These are phyloP conservation scores for Mucor piriformis DNA, from an alignment of 371 early-diverging fungal genomes.

Conservation along the genomic window DNA sequence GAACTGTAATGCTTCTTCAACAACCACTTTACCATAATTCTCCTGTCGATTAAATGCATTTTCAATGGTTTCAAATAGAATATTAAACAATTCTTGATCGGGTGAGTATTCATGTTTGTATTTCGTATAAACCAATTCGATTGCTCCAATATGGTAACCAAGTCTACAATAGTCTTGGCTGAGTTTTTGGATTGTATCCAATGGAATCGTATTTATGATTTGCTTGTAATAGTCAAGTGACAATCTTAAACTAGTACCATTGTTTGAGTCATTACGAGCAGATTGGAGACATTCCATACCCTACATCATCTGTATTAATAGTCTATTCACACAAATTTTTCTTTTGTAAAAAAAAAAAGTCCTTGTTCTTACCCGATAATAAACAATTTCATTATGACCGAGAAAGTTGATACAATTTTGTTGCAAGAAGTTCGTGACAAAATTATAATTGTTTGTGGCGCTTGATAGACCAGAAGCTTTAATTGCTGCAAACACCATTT, in stretches of 20 bases:
- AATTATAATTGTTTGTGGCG: neutral
- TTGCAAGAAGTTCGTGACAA: constrained; percentile 8
- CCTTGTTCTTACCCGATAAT: constrained; percentile 9
- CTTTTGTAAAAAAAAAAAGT: neutral
- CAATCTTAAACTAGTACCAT: neutral
- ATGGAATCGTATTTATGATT: neutral
- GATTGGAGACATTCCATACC: constrained; percentile 16
- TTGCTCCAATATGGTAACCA: neutral
- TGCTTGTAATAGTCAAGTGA: constrained; percentile 6
- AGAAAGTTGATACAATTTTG: constrained; percentile 4
- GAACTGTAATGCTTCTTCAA: constrained; percentile 5
- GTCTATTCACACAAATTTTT: neutral
- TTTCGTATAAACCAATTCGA: constrained; percentile 7
- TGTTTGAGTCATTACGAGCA: neutral
- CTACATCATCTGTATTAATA: neutral
- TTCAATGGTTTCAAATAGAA: neutral
- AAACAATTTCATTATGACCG: constrained; percentile 7
- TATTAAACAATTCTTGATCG: neutral
- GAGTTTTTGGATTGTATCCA: neutral
- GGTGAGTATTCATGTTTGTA: neutral
- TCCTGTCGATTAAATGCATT: neutral
- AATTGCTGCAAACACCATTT: constrained; percentile 10
- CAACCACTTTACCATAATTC: neutral
- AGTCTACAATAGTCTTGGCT: neutral
- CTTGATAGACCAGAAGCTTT: neutral